Evolutionary conservation across 768 basidiomycete genomes (phyloP).

Genomic region (Gloeophyllum trabeum): DNA sequence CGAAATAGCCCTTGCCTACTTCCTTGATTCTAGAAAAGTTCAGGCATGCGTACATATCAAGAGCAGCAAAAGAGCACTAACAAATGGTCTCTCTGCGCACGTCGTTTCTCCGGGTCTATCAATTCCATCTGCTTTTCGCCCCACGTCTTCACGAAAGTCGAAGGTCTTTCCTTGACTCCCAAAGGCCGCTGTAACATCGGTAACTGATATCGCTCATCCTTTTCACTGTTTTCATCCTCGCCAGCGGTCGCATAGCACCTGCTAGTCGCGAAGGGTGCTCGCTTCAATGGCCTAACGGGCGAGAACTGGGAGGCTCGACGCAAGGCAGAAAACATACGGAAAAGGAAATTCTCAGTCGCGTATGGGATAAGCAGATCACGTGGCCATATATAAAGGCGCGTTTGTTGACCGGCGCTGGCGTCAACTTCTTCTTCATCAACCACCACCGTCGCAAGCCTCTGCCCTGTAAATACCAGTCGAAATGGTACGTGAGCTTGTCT

Average conservation of each 20-base stretch:
- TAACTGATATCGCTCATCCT: too few relatives aligned
- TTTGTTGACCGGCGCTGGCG: too few relatives aligned
- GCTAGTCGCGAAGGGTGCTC: too few relatives aligned
- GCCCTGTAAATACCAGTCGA: neutral
- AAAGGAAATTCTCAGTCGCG: too few relatives aligned
- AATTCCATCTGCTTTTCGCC: conserved; percentile 55
- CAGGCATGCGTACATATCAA: neutral
- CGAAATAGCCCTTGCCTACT: conserved; percentile 76
- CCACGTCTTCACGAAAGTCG: conserved; percentile 44
- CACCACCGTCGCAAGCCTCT: neutral
- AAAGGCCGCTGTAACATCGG: conserved; percentile 63
- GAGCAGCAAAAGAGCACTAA: conserved; percentile 14
- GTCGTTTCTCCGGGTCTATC: conserved; percentile 57
- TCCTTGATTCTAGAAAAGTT: conserved; percentile 40
- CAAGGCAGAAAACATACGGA: too few relatives aligned
- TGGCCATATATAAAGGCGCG: too few relatives aligned
- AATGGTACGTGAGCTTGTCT: too few relatives aligned
- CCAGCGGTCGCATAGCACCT: too few relatives aligned
- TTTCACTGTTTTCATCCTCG: too few relatives aligned
- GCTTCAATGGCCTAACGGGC: too few relatives aligned
- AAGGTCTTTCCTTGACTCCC: conserved; percentile 64
- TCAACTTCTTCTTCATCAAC: neutral
- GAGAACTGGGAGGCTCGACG: too few relatives aligned
- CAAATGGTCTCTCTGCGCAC: conserved; percentile 60
- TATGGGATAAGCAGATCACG: too few relatives aligned